Evolutionary conservation across 176 grass and related monocot species (phyloP).

Genomic region (Lolium rigidum): DNA sequence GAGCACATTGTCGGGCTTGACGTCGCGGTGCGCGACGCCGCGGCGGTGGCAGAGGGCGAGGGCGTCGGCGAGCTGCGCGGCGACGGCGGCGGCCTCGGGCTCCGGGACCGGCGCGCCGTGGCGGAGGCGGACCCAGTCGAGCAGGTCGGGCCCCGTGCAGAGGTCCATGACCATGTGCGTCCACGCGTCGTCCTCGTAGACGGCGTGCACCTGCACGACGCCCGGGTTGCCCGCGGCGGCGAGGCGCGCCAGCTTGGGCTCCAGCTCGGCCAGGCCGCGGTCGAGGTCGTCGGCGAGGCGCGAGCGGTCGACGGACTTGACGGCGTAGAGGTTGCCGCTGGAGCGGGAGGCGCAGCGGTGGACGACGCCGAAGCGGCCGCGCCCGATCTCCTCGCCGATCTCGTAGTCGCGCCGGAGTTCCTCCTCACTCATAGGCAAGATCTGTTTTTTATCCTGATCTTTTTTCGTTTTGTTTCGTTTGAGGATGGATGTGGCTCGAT

Average conservation of each 20-base stretch:
- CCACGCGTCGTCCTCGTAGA: conserved; percentile 64
- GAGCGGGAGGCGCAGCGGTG: conserved; percentile 61
- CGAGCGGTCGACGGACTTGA: conserved; percentile 79
- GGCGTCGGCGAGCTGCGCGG: conserved; percentile 64
- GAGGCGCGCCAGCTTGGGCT: conserved; percentile 62
- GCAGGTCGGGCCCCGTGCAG: conserved; percentile 68
- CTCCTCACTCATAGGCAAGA: conserved; percentile 64
- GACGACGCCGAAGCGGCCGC: conserved; percentile 85
- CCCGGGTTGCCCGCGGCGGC: conserved; percentile 65
- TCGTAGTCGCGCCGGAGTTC: conserved; percentile 62
- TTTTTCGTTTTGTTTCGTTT: background rate
- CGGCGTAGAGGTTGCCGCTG: conserved; percentile 56
- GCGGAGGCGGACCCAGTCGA: conserved; percentile 68
- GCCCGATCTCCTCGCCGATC: conserved; percentile 81
- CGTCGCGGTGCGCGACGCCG: conserved; percentile 80
- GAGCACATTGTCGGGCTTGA: conserved; percentile 94
- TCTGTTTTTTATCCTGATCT: background rate
- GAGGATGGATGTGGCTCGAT: conserved; percentile 21
- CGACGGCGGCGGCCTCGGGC: conserved; percentile 51
- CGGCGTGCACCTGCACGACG: conserved; percentile 63
- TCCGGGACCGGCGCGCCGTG: conserved; percentile 58
- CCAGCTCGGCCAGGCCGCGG: conserved; percentile 61
- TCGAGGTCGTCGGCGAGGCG: conserved; percentile 71
- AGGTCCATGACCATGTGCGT: conserved; percentile 87
- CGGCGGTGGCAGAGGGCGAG: conserved; percentile 72